Evolutionary conservation across 192 early-diverging fungal species (phyloP).

Genomic region (Globomyces pollinis-pini): DNA sequence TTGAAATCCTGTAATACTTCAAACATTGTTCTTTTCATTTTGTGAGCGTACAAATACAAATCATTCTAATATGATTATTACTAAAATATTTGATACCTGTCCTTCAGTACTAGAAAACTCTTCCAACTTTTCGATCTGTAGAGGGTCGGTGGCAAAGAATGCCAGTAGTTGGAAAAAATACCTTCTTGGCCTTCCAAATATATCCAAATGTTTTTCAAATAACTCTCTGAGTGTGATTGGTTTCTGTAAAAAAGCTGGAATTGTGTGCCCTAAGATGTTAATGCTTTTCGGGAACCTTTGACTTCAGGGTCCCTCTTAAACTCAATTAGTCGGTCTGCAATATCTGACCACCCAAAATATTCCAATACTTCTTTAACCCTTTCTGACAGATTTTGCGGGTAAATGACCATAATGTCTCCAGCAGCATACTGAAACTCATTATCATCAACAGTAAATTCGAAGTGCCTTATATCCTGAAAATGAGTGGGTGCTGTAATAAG

Average conservation of each 20-base stretch:
- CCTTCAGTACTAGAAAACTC: conserved; percentile 76
- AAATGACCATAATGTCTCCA: conserved; percentile 73
- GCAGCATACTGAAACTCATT: conserved; percentile 40
- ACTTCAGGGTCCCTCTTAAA: conserved; percentile 38
- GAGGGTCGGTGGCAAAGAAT: conserved; percentile 61
- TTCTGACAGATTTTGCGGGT: conserved; percentile 61
- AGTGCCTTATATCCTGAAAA: conserved; percentile 89
- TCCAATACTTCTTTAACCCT: conserved; percentile 66
- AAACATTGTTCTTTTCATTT: conserved; percentile 66
- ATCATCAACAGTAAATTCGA: conserved; percentile 48
- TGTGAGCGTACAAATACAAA: conserved; percentile 77
- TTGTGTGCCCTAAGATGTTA: conserved; percentile 30
- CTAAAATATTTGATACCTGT: conserved; percentile 30
- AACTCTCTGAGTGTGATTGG: conserved; percentile 66
- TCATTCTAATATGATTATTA: conserved; percentile 70
- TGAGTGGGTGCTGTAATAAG: conserved; percentile 70
- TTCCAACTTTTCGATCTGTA: conserved; percentile 69
- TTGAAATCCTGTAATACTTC: conserved; percentile 84
- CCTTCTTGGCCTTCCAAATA: conserved; percentile 74
- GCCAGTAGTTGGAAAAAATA: conserved; percentile 86
- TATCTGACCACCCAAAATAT: conserved; percentile 58
- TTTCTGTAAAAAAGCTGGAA: conserved; percentile 44
- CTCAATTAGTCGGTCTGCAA: conserved; percentile 54
- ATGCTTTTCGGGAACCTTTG: background rate
- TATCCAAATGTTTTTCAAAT: conserved; percentile 70